phyloP scores from a whole-genome alignment of 345 rosid species.

The Pistacia vera region DNA sequence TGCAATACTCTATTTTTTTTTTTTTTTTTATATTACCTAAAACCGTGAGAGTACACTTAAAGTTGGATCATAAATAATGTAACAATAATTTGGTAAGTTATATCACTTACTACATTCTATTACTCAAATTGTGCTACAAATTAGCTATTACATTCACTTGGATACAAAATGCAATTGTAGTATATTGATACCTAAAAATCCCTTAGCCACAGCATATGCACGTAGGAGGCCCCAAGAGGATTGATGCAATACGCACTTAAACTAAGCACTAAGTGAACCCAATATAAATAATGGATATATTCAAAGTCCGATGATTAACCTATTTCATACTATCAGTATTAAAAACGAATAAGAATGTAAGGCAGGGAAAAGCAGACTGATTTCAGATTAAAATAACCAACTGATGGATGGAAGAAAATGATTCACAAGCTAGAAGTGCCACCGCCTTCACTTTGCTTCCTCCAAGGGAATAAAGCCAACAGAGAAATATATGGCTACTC shows the following conservation, averaged over 20 bases:
- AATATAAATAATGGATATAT: slow-evolving; percentile 7
- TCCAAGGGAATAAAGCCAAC: slow-evolving; percentile 87
- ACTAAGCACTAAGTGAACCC: not conserved
- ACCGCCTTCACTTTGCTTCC: slow-evolving; percentile 98
- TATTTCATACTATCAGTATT: not conserved
- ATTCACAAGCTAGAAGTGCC: slow-evolving; percentile 29
- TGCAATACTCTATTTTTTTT: not conserved
- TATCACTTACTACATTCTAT: no score
- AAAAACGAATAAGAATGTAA: not conserved
- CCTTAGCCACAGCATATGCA: no score
- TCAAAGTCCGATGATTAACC: not conserved
- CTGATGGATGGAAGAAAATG: slow-evolving; percentile 14
- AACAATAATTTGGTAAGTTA: no score
- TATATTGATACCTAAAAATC: no score
- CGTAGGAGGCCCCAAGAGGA: not conserved
- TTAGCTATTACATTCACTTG: no score
- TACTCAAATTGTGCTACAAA: no score
- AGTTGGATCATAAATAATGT: no score
- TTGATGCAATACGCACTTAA: not conserved
- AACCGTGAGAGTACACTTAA: no score
- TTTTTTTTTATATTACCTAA: no score
- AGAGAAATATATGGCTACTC: slow-evolving; percentile 88
- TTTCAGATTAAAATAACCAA: not conserved
- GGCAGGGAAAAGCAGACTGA: not conserved
- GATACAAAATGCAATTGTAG: no score